Percentiles rank a stretch among this genome's conserved stretches.
Evolutionary conservation across 148 eudicot genomes (phyloP).

Genomic region (Camellia sinensis): DNA sequence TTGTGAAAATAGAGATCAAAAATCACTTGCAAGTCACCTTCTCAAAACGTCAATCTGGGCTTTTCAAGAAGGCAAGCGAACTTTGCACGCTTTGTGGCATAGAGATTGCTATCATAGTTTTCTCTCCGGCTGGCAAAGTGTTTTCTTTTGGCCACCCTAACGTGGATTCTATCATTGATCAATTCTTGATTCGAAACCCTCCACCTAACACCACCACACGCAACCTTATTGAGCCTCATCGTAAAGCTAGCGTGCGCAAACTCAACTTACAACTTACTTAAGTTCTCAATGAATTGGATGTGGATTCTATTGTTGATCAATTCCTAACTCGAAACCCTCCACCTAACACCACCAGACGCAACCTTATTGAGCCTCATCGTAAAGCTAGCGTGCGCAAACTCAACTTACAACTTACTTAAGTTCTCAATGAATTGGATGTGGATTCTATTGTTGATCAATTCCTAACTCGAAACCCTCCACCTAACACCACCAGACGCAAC

Average conservation of each 20-base stretch:
- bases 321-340: too few relatives aligned
- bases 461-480: too few relatives aligned
- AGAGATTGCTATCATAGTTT: slow-evolving; percentile 39
- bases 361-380: too few relatives aligned
- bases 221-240: slow-evolving; percentile 23
- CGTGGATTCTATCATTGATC: slow-evolving; percentile 39
- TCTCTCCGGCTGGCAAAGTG: slow-evolving; percentile 50
- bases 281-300: slow-evolving; percentile 37
- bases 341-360: too few relatives aligned
- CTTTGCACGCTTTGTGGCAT: slow-evolving; percentile 54
- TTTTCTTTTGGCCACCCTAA: slow-evolving; percentile 53
- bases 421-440: too few relatives aligned
- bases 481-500: too few relatives aligned
- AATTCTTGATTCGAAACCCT: slow-evolving; percentile 34
- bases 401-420: too few relatives aligned
- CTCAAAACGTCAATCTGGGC: slow-evolving; percentile 54
- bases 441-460: too few relatives aligned
- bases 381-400: too few relatives aligned
- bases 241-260: slow-evolving; percentile 18
- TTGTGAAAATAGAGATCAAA: slow-evolving; percentile 51
- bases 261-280: slow-evolving; percentile 44
- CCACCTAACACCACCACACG: slow-evolving; percentile 16
- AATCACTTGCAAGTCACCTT: slow-evolving; percentile 54
- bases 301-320: too few relatives aligned
- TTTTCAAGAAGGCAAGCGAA: slow-evolving; percentile 61